Evolutionary conservation across 2,329 filamentous ascomycete genomes (phyloP), one percentile per base, ranked within the genome.

Genomic region (Phaeosphaeriaceae sp.): DNA sequence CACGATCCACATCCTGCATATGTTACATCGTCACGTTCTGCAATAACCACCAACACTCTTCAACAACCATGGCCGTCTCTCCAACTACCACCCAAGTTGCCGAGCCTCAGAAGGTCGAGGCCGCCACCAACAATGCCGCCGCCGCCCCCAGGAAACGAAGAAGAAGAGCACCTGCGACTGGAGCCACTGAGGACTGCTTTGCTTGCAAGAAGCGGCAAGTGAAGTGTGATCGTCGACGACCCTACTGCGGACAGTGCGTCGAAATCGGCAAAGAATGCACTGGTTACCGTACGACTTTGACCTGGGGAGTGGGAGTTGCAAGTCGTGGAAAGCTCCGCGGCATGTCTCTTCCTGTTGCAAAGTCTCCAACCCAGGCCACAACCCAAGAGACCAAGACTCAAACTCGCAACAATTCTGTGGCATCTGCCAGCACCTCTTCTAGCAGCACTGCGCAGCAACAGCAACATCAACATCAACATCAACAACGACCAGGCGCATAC

Each of bases 221-320:
- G 64, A 91, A 92, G 79, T 99, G 94, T 82, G 94, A 98, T 80
- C 89, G 94, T 69, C 89, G 93, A 75, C 87, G 94, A 71, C 94
- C 94, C 9, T 98, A 97, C 80, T 98, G 95, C 81, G 93, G 93
- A 47, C 94, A 93, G 80, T 99, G 94, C 78, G 86, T 98, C 63
- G 92, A 97, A 69, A 86, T 93, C 65, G 94, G 93, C 65, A 93
- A 93, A 77, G 93, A 97, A 75, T 98, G 94, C 81, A 93, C 92
- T 26, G 94, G 94, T 59, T 98, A 98, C 84, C 96, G 96, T 82
- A 98, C 94, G 17, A 94, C 94, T 69, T 85, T 98, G 79, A 98
- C 94, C 49, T 98, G 94, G 94, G 93, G 93, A 44, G 92, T 97
- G 49, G 94, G 94, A 52, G 94, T 98, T 59, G 94, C 94, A 56